Evolutionary conservation across 140 eudicot genomes (phyloP).

Genomic region (Stevia rebaudiana): DNA sequence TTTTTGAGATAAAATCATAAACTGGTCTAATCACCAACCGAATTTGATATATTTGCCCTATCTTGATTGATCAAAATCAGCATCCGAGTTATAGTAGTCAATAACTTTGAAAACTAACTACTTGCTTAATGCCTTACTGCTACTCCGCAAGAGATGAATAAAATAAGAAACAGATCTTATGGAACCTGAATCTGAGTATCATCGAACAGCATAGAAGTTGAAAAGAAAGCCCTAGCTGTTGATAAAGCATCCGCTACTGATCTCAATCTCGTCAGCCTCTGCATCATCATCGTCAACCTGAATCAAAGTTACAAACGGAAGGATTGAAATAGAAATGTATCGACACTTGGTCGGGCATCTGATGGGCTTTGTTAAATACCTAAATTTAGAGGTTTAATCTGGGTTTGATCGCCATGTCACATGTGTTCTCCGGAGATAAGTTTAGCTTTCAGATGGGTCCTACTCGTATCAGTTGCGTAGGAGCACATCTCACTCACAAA

Average conservation of each 20-base stretch:
- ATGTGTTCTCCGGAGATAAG: not conserved
- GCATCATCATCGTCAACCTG: not conserved
- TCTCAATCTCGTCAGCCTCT: not conserved
- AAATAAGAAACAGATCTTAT: not conserved
- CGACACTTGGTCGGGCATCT: not conserved
- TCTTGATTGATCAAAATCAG: too few relatives aligned
- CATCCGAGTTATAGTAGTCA: too few relatives aligned
- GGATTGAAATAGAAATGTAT: not conserved
- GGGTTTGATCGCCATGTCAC: not conserved
- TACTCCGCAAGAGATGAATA: not conserved
- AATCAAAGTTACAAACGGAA: not conserved
- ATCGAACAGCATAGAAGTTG: conserved; percentile 62
- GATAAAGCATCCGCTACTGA: conserved; percentile 1
- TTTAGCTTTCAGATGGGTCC: not conserved
- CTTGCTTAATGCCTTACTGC: too few relatives aligned
- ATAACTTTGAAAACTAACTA: not conserved
- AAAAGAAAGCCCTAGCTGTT: conserved; percentile 25
- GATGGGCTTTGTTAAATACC: too few relatives aligned
- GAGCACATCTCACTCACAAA: too few relatives aligned
- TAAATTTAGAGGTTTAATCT: too few relatives aligned
- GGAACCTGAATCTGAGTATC: conserved; percentile 81
- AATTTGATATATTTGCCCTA: too few relatives aligned
- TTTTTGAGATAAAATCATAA: too few relatives aligned
- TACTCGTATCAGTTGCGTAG: not conserved
- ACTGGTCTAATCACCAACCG: too few relatives aligned